Percentiles rank a stretch among this genome's conserved stretches.
phyloP scores from a whole-genome alignment of 306 rosid genomes.

The Quercus engelmannii region DNA sequence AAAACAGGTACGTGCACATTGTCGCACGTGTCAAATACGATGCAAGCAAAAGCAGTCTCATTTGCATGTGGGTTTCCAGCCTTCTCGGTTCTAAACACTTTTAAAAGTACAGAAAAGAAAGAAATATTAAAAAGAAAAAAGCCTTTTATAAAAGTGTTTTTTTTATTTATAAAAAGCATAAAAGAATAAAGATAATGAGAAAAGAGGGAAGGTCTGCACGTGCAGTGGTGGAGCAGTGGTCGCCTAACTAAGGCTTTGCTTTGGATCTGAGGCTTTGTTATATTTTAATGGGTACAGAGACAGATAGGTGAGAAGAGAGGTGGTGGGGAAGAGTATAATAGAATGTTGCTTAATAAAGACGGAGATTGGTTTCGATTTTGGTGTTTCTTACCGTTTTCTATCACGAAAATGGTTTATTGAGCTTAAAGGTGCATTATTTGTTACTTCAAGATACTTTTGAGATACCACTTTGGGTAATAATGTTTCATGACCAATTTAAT shows the following conservation, averaged over 20 bases:
- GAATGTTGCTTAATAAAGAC: constrained; percentile 48
- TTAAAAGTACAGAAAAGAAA: background rate
- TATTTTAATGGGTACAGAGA: constrained; percentile 7
- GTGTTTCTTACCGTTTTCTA: constrained; percentile 14
- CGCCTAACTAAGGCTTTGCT: constrained; percentile 31
- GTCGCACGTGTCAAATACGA: constrained; percentile 50
- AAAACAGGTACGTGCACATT: constrained; percentile 30
- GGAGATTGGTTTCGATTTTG: constrained; percentile 18
- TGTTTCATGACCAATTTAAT: too few species aligned
- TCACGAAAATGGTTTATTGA: constrained; percentile 14
- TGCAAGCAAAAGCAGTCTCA: constrained; percentile 19
- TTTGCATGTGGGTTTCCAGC: constrained; percentile 40
- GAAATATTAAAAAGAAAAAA: background rate
- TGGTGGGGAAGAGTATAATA: background rate
- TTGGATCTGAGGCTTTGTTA: constrained; percentile 68
- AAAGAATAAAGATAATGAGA: constrained; percentile 22
- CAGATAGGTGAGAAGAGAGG: background rate
- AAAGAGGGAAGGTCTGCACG: constrained; percentile 39
- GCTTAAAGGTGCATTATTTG: constrained; percentile 21
- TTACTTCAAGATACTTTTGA: background rate
- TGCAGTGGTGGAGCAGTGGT: constrained; percentile 37
- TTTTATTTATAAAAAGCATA: background rate
- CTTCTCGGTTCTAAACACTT: background rate
- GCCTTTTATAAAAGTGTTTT: background rate
- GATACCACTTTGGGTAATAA: too few species aligned